A percentile compares a stretch with the other conserved stretches of the same genome.
Evolutionary conservation across 176 grass and related monocot species (phyloP).

Genomic region (Rhynchospora breviuscula): DNA sequence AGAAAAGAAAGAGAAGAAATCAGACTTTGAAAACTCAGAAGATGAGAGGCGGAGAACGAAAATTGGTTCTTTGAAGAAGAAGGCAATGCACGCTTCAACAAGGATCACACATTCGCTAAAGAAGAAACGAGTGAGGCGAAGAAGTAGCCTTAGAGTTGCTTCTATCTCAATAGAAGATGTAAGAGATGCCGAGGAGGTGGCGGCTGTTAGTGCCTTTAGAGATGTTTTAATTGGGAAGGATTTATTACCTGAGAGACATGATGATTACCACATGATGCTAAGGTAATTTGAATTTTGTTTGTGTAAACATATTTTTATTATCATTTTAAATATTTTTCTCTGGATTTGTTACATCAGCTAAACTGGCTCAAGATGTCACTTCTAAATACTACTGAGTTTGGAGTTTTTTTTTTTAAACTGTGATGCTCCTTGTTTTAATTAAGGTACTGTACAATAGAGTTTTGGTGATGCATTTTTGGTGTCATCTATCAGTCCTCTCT

Average conservation of each 20-base stretch:
- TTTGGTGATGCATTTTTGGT: slow-evolving; percentile 8
- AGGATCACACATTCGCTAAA: slow-evolving; percentile 85
- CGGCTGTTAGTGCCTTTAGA: slow-evolving; percentile 56
- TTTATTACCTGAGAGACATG: slow-evolving; percentile 75
- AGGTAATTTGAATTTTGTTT: slow-evolving; percentile 35
- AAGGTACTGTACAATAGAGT: not conserved
- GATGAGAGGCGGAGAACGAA: slow-evolving; percentile 57
- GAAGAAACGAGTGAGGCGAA: slow-evolving; percentile 80
- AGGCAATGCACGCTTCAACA: slow-evolving; percentile 74
- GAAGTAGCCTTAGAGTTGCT: slow-evolving; percentile 60
- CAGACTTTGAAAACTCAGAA: slow-evolving; percentile 55
- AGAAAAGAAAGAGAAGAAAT: slow-evolving; percentile 65
- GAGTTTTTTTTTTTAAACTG: not conserved
- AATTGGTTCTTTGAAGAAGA: slow-evolving; percentile 71
- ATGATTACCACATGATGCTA: slow-evolving; percentile 85
- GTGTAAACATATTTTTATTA: not conserved
- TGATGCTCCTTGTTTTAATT: not conserved
- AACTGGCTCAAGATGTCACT: not conserved
- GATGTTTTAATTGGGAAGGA: slow-evolving; percentile 61
- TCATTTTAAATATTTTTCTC: not conserved
- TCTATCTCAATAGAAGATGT: slow-evolving; percentile 78
- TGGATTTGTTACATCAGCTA: not conserved
- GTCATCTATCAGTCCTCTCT: not conserved
- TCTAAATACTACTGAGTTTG: not conserved
- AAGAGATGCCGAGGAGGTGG: slow-evolving; percentile 84